Evolutionary conservation across 768 basidiomycete genomes (phyloP).

Genomic region (Neoboletus brunneissimus): DNA sequence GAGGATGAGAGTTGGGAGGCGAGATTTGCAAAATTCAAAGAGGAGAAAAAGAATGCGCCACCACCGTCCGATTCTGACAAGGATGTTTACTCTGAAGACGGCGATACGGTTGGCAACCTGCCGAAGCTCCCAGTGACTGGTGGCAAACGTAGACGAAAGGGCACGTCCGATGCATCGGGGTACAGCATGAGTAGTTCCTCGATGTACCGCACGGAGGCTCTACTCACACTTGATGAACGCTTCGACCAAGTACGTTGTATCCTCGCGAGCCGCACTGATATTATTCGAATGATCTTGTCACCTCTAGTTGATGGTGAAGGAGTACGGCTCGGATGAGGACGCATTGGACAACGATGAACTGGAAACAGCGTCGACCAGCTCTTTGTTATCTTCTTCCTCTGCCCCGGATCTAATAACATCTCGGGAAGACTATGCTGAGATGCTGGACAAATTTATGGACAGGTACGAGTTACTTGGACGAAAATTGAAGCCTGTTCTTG

Average conservation of each 20-base stretch:
- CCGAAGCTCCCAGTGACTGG: constrained; percentile 78
- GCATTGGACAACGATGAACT: constrained; percentile 49
- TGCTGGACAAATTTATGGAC: constrained; percentile 92
- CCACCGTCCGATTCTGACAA: constrained; percentile 45
- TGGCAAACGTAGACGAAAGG: constrained; percentile 68
- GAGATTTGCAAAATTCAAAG: constrained; percentile 79
- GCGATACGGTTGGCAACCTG: constrained; percentile 78
- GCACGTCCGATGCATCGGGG: constrained; percentile 82
- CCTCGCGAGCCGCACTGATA: neutral
- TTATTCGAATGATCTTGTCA: neutral
- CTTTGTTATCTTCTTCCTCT: constrained; percentile 48
- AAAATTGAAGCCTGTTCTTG: constrained; percentile 74
- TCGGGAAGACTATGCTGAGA: constrained; percentile 83
- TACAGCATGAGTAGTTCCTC: constrained; percentile 98
- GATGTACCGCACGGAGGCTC: constrained; percentile 88
- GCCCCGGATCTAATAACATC: constrained; percentile 75
- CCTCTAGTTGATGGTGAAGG: constrained; percentile 66
- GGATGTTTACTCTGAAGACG: constrained; percentile 60
- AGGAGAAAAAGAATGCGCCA: constrained; percentile 34
- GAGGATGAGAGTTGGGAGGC: constrained; percentile 64
- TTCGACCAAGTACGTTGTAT: constrained; percentile 77
- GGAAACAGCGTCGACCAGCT: constrained; percentile 38
- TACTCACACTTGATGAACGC: constrained; percentile 85
- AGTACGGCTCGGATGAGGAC: constrained; percentile 67
- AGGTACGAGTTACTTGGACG: constrained; percentile 90